A percentile compares a stretch with the other conserved stretches of the same genome.
Conservation (phyloP, 2,329 filamentous ascomycete genomes). For the Fusarium oligoseptatum region DNA sequence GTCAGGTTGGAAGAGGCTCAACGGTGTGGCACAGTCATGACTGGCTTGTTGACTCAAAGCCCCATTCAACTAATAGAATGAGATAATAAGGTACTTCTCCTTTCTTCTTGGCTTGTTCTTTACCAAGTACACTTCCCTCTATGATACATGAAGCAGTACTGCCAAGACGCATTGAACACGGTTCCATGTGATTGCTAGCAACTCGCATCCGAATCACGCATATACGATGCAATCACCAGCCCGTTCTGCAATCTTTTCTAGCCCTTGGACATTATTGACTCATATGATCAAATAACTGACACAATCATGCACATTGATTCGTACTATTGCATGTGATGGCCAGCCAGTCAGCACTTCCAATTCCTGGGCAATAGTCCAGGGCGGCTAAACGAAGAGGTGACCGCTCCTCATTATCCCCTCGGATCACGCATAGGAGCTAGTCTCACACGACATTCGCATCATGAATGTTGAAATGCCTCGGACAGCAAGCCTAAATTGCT, state of each 20-base stretch:
- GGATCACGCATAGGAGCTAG: neutral
- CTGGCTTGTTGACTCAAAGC: too few species aligned
- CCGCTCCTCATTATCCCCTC: neutral
- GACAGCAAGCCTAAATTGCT: neutral
- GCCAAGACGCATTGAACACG: neutral
- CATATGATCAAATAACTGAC: neutral
- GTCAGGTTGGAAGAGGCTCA: neutral
- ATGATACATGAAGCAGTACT: neutral
- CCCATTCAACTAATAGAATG: neutral
- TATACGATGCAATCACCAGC: neutral
- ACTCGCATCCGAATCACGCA: neutral
- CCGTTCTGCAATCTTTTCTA: neutral
- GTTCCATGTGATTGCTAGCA: neutral
- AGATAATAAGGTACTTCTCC: neutral
- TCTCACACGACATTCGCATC: neutral
- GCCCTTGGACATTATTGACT: too few species aligned
- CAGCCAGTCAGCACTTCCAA: neutral
- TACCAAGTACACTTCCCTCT: neutral
- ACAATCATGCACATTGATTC: neutral
- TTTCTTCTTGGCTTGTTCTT: neutral
- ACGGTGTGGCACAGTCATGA: neutral
- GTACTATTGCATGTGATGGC: neutral
- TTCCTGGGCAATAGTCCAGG: too few species aligned
- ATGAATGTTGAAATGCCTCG: neutral
- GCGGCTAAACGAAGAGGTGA: neutral